Evolutionary conservation across 116 monocot species (phyloP).

Genomic region (Phalaenopsis hybrid): DNA sequence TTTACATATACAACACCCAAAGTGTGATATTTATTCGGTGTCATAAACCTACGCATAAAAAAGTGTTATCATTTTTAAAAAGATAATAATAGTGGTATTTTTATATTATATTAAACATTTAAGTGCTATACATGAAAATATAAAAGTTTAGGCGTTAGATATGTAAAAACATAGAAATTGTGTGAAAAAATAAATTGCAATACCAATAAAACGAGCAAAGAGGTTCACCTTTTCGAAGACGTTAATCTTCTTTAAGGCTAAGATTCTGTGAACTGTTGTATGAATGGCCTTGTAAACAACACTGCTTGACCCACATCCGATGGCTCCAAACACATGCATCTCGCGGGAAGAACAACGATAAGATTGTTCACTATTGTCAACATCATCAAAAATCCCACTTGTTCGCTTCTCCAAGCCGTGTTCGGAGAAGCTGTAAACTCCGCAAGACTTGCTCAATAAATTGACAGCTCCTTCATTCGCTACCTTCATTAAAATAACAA

Average conservation of each 20-base stretch:
- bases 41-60: no score
- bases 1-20: no score
- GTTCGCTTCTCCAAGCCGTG: slow-evolving; percentile 79
- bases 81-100: no score
- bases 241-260: slow-evolving; percentile 89
- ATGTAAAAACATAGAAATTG: no score
- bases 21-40: no score
- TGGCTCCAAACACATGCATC: slow-evolving; percentile 92
- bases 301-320: slow-evolving; percentile 90
- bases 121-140: no score
- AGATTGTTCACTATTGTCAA: slow-evolving; percentile 53
- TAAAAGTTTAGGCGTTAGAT: no score
- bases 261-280: slow-evolving; percentile 67
- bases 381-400: slow-evolving; percentile 43
- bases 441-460: slow-evolving; percentile 85
- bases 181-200: neutral
- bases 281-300: slow-evolving; percentile 92
- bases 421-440: slow-evolving; percentile 86
- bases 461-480: slow-evolving; percentile 91
- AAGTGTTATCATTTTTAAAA: no score
- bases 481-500: slow-evolving; percentile 40
- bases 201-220: slow-evolving; percentile 3
- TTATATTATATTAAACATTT: no score
- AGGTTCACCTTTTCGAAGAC: slow-evolving; percentile 82
- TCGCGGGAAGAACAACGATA: slow-evolving; percentile 87